Conservation (phyloP, 805 yeast species). For the Metschnikowia reukaufii region DNA sequence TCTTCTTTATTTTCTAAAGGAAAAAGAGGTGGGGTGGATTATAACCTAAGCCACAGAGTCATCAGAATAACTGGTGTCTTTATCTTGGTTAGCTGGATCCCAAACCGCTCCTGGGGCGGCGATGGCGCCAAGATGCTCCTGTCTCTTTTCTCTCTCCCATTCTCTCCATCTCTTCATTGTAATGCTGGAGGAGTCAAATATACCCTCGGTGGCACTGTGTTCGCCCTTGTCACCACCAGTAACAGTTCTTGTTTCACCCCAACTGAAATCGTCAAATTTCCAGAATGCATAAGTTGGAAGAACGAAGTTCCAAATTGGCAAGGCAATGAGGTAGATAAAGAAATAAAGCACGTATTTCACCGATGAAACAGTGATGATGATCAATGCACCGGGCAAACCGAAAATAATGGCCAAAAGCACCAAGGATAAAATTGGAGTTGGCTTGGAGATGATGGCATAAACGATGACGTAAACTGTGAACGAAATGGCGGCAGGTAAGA, state of each 20-base stretch:
- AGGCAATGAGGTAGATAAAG: constrained; percentile 70
- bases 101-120: constrained; percentile 44
- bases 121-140: constrained; percentile 26
- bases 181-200: constrained; percentile 87
- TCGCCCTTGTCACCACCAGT: constrained; percentile 63
- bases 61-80: constrained; percentile 30
- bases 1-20: too few species aligned
- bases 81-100: constrained; percentile 41
- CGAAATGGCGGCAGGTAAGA: constrained; percentile 82
- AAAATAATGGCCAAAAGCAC: constrained; percentile 73
- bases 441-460: constrained; percentile 64
- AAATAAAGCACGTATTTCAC: constrained; percentile 75
- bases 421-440: constrained; percentile 77
- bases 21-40: constrained; percentile 1
- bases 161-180: constrained; percentile 95
- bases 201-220: constrained; percentile 73
- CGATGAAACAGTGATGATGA: constrained; percentile 77
- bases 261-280: constrained; percentile 94
- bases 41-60: constrained; percentile 14
- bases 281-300: constrained; percentile 86
- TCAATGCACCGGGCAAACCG: constrained; percentile 82
- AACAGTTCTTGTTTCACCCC: constrained; percentile 94
- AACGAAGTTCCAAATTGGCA: constrained; percentile 93
- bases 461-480: constrained; percentile 80
- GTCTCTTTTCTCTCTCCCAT: constrained; percentile 69